Conservation (phyloP, 2,329 filamentous ascomycete genomes). For the Fusarium sp. region DNA sequence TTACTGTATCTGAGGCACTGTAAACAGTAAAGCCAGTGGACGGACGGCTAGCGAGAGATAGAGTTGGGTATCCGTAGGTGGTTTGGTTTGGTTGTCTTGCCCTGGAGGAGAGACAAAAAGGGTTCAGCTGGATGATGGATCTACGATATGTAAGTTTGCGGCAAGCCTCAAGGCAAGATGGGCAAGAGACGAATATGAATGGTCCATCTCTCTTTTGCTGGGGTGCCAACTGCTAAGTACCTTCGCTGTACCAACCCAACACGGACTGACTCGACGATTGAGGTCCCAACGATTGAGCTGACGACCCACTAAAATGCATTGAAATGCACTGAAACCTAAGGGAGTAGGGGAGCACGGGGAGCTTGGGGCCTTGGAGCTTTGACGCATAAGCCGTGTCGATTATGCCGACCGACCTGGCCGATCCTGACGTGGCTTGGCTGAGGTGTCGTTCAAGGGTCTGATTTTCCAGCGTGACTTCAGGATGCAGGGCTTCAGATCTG, state of each 20-base stretch:
- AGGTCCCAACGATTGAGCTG: conserved; percentile 46
- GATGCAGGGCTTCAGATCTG: too few relatives aligned
- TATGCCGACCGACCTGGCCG: conserved; percentile 6
- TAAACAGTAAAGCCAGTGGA: conserved; percentile 17
- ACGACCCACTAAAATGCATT: conserved; percentile 30
- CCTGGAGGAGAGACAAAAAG: conserved; percentile 13
- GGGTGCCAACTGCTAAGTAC: conserved; percentile 15
- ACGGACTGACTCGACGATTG: conserved; percentile 41
- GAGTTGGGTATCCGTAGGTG: neutral
- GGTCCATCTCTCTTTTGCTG: conserved; percentile 31
- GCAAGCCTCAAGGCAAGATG: conserved; percentile 1
- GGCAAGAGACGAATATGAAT: conserved; percentile 28
- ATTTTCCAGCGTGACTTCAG: neutral
- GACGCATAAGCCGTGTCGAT: conserved; percentile 10
- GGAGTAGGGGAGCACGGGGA: too few relatives aligned
- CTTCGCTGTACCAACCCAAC: conserved; percentile 18
- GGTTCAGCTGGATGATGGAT: conserved; percentile 15
- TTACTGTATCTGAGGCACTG: conserved; percentile 22
- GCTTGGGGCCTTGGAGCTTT: neutral
- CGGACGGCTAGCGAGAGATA: conserved; percentile 25
- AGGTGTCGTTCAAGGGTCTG: neutral
- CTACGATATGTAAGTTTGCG: conserved; percentile 30
- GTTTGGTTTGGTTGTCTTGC: neutral
- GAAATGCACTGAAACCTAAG: neutral
- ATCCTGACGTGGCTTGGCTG: conserved; percentile 13